These are phyloP conservation scores for Aristolochia fimbriata DNA, from an alignment of 164 flowering plant species.

Conservation along the genomic window DNA sequence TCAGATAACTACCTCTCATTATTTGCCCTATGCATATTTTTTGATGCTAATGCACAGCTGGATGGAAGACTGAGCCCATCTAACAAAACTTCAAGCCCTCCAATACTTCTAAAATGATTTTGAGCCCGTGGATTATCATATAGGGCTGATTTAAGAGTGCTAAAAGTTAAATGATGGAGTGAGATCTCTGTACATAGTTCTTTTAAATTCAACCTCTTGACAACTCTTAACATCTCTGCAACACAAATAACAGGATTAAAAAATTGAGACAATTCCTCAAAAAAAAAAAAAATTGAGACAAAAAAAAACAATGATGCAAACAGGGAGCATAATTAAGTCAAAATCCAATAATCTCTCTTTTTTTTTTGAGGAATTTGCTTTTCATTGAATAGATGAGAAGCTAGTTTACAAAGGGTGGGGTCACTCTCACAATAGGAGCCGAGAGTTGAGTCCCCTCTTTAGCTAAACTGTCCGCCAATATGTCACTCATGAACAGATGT, in stretches of 20 bases:
- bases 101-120: constrained; percentile 96
- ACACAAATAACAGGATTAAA: constrained; percentile 4
- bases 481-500: no score
- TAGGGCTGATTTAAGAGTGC: constrained; percentile 56
- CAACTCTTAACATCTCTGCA: constrained; percentile 76
- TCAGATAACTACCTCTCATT: constrained; percentile 29
- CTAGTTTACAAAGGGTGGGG: no score
- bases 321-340: no score
- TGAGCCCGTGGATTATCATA: constrained; percentile 79
- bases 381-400: no score
- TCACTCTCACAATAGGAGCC: no score
- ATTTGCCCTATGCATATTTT: constrained; percentile 13
- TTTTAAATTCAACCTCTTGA: constrained; percentile 74
- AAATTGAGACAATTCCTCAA: not conserved
- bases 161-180: constrained; percentile 63
- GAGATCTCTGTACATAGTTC: constrained; percentile 55
- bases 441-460: no score
- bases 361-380: no score
- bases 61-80: constrained; percentile 79
- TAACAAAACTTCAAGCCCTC: constrained; percentile 93
- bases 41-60: constrained; percentile 20
- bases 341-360: no score
- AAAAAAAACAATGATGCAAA: not conserved
- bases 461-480: no score
- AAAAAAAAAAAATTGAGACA: no score